Evolutionary conservation across 2,329 filamentous ascomycete genomes (phyloP).

Genomic region (Diaporthe australafricana): DNA sequence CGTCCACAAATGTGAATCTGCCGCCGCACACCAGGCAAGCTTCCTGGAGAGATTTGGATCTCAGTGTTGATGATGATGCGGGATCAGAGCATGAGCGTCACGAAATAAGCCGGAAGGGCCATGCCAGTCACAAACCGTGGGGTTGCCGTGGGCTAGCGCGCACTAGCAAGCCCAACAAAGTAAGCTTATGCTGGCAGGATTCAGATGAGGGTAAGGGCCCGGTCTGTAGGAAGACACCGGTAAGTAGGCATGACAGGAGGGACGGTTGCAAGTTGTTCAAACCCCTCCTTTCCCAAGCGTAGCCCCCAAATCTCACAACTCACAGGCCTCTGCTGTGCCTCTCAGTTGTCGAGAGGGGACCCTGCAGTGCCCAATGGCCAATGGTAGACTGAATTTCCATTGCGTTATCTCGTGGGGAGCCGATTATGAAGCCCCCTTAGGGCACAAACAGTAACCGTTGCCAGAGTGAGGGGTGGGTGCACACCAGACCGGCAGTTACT

Average conservation of each 20-base stretch:
- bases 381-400: neutral
- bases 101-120: slow-evolving; percentile 5
- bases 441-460: too few species aligned
- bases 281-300: neutral
- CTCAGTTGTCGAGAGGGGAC: neutral
- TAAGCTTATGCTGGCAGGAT: slow-evolving; percentile 20
- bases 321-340: neutral
- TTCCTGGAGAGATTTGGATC: neutral
- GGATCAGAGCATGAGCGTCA: slow-evolving; percentile 11
- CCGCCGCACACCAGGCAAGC: neutral
- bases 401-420: neutral
- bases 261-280: neutral
- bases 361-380: neutral
- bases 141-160: slow-evolving; percentile 4
- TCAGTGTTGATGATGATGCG: neutral
- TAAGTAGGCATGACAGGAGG: slow-evolving; percentile 11
- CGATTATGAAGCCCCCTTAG: neutral
- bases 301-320: slow-evolving; percentile 16
- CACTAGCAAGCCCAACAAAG: slow-evolving; percentile 7
- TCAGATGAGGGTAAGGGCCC: slow-evolving; percentile 1
- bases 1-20: neutral
- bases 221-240: neutral
- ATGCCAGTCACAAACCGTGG: slow-evolving; percentile 20
- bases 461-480: too few species aligned
- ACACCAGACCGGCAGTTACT: neutral